Conservation (phyloP, 2,329 filamentous ascomycete species). For the Calonectria ilicicola region DNA sequence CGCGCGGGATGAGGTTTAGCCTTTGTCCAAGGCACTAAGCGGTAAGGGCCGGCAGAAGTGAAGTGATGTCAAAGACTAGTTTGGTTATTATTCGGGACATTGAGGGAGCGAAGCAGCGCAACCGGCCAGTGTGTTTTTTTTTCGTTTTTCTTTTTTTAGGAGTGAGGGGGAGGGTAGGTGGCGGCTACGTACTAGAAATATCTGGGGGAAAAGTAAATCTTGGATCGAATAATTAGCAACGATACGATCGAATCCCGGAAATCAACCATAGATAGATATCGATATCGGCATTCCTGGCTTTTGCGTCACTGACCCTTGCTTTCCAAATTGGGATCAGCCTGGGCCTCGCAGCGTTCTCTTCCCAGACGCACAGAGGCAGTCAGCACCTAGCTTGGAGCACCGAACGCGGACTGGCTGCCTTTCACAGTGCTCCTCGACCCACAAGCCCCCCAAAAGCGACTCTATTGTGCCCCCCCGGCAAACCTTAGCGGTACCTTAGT, state of each 20-base stretch:
- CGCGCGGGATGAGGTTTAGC: not conserved
- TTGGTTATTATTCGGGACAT: not conserved
- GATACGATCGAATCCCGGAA: constrained; percentile 1
- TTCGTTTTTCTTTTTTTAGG: too few species aligned
- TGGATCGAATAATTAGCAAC: not conserved
- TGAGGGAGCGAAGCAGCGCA: not conserved
- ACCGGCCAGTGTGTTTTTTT: not conserved
- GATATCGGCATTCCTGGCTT: not conserved
- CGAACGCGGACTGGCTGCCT: not conserved
- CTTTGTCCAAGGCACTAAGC: not conserved
- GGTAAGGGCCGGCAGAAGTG: not conserved
- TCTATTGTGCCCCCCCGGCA: constrained; percentile 7
- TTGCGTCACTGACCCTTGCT: not conserved
- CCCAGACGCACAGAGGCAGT: not conserved
- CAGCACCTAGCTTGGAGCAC: not conserved
- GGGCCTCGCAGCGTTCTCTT: not conserved
- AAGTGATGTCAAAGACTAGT: constrained; percentile 6
- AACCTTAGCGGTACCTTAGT: constrained; percentile 19
- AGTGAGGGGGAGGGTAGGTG: not conserved
- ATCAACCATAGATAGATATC: not conserved
- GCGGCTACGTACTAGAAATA: not conserved
- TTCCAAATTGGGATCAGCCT: constrained; percentile 10
- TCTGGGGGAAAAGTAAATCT: constrained; percentile 3
- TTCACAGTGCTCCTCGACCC: not conserved
- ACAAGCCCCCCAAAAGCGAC: not conserved